Conservation (phyloP, 2,329 filamentous ascomycete species). For the Fusarium ramigenum region DNA sequence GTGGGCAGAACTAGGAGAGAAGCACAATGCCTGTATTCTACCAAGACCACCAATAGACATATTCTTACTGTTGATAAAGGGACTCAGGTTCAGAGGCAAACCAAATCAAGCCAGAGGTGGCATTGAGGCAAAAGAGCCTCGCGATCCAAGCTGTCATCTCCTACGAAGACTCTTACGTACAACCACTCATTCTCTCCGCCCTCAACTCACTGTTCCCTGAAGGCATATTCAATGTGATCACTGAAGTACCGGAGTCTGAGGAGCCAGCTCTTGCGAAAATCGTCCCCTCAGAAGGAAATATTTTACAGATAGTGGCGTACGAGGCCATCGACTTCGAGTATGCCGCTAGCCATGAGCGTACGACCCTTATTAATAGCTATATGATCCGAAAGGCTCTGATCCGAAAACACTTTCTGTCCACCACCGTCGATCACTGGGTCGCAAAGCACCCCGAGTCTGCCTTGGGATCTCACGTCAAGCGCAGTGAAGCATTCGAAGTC, state of each 20-base stretch:
- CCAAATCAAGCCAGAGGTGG: slow-evolving; percentile 26
- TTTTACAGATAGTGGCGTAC: slow-evolving; percentile 87
- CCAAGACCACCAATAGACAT: slow-evolving; percentile 46
- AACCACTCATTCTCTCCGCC: slow-evolving; percentile 83
- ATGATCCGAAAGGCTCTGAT: slow-evolving; percentile 96
- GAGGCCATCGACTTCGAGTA: slow-evolving; percentile 88
- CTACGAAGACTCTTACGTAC: slow-evolving; percentile 90
- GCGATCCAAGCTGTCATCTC: slow-evolving; percentile 74
- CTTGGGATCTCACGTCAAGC: slow-evolving; percentile 76
- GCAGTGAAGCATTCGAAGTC: slow-evolving; percentile 87
- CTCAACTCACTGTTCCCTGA: slow-evolving; percentile 69
- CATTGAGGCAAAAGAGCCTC: slow-evolving; percentile 32
- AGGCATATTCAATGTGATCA: slow-evolving; percentile 64
- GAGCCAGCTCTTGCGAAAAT: slow-evolving; percentile 50
- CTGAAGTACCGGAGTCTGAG: slow-evolving; percentile 47
- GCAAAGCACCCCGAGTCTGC: slow-evolving; percentile 81
- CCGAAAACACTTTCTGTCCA: slow-evolving; percentile 90
- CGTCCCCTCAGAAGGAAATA: slow-evolving; percentile 51
- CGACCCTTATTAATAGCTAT: slow-evolving; percentile 84
- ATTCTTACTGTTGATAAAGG: slow-evolving; percentile 48
- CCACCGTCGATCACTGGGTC: slow-evolving; percentile 85
- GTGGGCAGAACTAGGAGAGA: slow-evolving; percentile 27
- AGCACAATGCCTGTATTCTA: slow-evolving; percentile 44
- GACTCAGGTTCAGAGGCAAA: slow-evolving; percentile 38
- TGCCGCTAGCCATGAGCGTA: slow-evolving; percentile 67